A percentile compares a stretch with the other conserved stretches of the same genome.
These are phyloP conservation scores for Cornus suecica DNA, from an alignment of 148 eudicot genomes.

Conservation along the genomic window DNA sequence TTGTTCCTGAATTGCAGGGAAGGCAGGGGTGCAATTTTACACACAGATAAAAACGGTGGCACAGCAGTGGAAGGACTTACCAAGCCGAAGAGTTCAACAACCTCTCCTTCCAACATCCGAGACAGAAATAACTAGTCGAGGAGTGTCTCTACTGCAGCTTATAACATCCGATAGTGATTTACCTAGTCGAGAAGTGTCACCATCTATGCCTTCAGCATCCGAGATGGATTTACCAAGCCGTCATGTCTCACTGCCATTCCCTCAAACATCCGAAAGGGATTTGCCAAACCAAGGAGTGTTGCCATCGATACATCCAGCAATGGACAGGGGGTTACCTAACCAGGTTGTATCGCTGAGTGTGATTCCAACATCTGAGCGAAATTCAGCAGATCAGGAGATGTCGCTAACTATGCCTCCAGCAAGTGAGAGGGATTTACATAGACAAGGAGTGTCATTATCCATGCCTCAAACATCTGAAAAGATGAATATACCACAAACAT, in stretches of 20 bases:
- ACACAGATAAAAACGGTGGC: slow-evolving; percentile 38
- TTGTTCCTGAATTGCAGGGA: slow-evolving; percentile 24
- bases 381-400: slow-evolving; percentile 8
- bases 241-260: not conserved
- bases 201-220: slow-evolving; percentile 23
- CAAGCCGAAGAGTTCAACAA: slow-evolving; percentile 19
- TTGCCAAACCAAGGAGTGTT: slow-evolving; percentile 6
- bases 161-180: slow-evolving; percentile 24
- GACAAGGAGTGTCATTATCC: not conserved
- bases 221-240: slow-evolving; percentile 3
- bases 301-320: slow-evolving; percentile 2
- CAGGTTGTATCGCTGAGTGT: not conserved
- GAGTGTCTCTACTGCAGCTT: slow-evolving; percentile 12
- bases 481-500: slow-evolving; percentile 13
- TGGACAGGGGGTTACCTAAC: slow-evolving; percentile 1
- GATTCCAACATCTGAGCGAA: slow-evolving; percentile 11
- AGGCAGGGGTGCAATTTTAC: slow-evolving; percentile 42
- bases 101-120: slow-evolving; percentile 18
- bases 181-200: slow-evolving; percentile 19
- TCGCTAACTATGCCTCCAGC: slow-evolving; percentile 5
- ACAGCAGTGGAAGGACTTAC: slow-evolving; percentile 35
- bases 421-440: not conserved
- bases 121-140: slow-evolving; percentile 18
- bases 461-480: slow-evolving; percentile 12
- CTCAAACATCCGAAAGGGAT: slow-evolving; percentile 9